Evolutionary conservation across 768 basidiomycete genomes (phyloP).

Genomic region (Termitomyces sp.): DNA sequence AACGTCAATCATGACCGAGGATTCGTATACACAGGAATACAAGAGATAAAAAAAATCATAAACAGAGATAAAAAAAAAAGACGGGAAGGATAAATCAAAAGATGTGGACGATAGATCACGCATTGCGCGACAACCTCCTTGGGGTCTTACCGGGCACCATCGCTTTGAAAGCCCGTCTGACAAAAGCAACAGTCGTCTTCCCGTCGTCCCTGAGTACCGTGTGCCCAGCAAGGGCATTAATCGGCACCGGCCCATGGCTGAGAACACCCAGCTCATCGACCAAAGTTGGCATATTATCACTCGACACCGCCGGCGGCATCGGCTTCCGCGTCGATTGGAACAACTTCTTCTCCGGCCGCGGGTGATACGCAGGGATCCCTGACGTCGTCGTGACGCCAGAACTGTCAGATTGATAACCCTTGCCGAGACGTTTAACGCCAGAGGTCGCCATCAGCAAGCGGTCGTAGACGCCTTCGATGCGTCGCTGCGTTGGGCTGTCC

Average conservation of each 20-base stretch:
- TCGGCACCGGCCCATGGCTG: slow-evolving; percentile 23
- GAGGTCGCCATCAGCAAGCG: slow-evolving; percentile 78
- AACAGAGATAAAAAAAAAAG: slow-evolving; percentile 1
- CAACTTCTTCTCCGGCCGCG: slow-evolving; percentile 31
- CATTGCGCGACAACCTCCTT: slow-evolving; percentile 41
- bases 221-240: slow-evolving; percentile 14
- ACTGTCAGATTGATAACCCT: slow-evolving; percentile 75
- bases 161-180: slow-evolving; percentile 71
- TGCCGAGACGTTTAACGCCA: slow-evolving; percentile 74
- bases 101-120: slow-evolving; percentile 10
- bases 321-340: slow-evolving; percentile 45
- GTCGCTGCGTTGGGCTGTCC: slow-evolving; percentile 54
- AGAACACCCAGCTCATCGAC: slow-evolving; percentile 66
- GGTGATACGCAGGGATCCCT: slow-evolving; percentile 4
- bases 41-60: not conserved
- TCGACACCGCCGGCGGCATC: slow-evolving; percentile 72
- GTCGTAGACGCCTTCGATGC: slow-evolving; percentile 73
- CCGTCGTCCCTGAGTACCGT: slow-evolving; percentile 38
- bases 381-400: slow-evolving; percentile 32
- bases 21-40: not conserved
- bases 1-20: not conserved
- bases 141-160: slow-evolving; percentile 63
- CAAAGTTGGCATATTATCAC: slow-evolving; percentile 46
- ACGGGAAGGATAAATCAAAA: not conserved
- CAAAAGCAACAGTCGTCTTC: slow-evolving; percentile 45